Percentiles rank a stretch among this genome's conserved stretches.
These are phyloP conservation scores for Colletotrichum sp. DNA, from an alignment of 2,329 filamentous ascomycete species.

Conservation along the genomic window DNA sequence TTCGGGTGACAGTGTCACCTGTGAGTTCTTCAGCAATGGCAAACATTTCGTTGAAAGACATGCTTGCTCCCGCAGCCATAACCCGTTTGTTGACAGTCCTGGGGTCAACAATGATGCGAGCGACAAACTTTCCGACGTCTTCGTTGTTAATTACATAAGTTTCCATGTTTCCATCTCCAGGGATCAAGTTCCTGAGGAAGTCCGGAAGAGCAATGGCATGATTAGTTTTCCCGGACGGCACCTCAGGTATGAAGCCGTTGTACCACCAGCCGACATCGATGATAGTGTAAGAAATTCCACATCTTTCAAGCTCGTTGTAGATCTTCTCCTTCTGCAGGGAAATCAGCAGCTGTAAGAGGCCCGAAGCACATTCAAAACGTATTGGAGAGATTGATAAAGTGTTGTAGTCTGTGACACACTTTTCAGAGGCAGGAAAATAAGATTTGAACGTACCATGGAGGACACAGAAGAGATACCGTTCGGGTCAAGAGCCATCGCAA, in stretches of 20 bases:
- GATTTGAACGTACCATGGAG: not conserved
- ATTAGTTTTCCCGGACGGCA: not conserved
- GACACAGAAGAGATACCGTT: not conserved
- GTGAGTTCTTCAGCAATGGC: not conserved
- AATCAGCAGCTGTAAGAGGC: accelerated
- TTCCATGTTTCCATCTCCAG: not conserved
- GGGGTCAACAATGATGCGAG: not conserved
- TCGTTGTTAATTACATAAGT: not conserved
- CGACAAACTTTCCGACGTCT: not conserved
- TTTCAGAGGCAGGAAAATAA: too few relatives aligned
- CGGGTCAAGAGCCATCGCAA: not conserved
- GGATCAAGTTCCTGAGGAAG: not conserved
- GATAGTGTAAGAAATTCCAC: accelerated
- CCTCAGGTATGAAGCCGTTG: not conserved
- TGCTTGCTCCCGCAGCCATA: not conserved
- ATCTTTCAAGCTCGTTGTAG: not conserved
- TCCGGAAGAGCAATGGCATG: not conserved
- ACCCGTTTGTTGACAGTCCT: not conserved
- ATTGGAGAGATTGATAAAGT: too few relatives aligned
- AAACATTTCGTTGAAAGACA: not conserved
- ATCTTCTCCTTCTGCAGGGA: not conserved
- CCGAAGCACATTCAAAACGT: too few relatives aligned
- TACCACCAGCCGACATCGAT: not conserved
- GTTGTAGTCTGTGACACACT: too few relatives aligned
- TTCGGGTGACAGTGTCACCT: not conserved